These are phyloP conservation scores for Vaccinium macrocarpon DNA, from an alignment of 148 eudicot genomes.

Conservation along the genomic window DNA sequence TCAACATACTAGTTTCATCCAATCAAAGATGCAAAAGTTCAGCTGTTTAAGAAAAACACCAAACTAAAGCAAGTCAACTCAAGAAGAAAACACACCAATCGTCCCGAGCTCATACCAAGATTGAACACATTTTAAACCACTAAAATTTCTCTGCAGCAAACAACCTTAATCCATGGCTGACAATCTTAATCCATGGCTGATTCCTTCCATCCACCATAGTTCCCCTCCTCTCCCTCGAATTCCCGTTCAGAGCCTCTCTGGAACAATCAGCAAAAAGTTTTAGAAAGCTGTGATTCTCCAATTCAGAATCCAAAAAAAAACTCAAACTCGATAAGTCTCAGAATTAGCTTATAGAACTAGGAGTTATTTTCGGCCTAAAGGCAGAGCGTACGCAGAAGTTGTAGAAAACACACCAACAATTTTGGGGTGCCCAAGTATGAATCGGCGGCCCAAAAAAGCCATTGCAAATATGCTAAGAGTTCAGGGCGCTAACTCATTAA, in stretches of 20 bases:
- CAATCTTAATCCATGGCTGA: slow-evolving; percentile 38
- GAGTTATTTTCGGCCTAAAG: not conserved
- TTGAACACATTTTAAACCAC: not conserved
- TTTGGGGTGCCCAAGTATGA: not conserved
- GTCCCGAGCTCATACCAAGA: not conserved
- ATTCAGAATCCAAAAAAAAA: not conserved
- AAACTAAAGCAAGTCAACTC: not conserved
- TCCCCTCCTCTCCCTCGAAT: slow-evolving; percentile 40
- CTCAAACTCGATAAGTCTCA: not conserved
- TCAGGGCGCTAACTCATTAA: not conserved
- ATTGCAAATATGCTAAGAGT: not conserved
- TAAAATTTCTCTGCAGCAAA: slow-evolving; percentile 5
- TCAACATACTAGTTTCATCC: not conserved
- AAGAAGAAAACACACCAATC: not conserved
- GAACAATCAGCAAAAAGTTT: slow-evolving; percentile 2
- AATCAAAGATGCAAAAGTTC: not conserved
- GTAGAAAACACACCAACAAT: not conserved
- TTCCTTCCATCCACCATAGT: slow-evolving; percentile 65
- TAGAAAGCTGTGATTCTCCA: not conserved
- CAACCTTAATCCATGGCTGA: slow-evolving; percentile 36
- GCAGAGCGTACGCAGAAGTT: not conserved
- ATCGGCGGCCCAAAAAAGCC: not conserved
- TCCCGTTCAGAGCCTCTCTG: slow-evolving; percentile 37
- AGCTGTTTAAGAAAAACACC: not conserved
- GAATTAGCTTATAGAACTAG: not conserved